Base-by-base conservation (phyloP, 1,284 basidiomycete genomes). In the Mrakiaceae sp. region DNA sequence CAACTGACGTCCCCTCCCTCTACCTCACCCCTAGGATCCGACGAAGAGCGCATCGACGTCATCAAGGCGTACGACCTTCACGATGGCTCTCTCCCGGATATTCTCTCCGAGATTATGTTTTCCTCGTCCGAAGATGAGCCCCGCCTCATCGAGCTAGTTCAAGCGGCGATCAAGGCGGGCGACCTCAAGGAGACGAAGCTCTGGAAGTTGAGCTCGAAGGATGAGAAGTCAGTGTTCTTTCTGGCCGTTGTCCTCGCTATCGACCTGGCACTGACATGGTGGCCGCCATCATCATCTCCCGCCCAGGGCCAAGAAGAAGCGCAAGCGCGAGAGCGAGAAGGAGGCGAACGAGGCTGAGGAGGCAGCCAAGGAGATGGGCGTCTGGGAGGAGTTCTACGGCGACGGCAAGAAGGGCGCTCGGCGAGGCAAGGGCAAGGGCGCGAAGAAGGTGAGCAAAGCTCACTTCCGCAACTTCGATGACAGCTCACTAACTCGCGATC, bases 371-470 rank as follows among this genome's bases (percentile, higher is more conserved):
- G 90, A 93, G 70, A 78, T 97, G 14, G 93, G 91, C 10, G 88
- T 96, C 7, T 93, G 90, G 87, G 92, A 96, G 66, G 91, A 96
- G 73, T 94, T 97, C 71, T 96, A 89, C 72, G 92, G 90, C 1
- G 83, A 78, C 67, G 90, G 87, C 4, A 87, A 87, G 76, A 78
- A 82, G 16, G 47, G 59, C 66, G 60, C 27, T 27, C 27, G 70
- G 61, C 27, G 67, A 72, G 58, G 68, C 27, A 70, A 68, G 79
- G 73, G 2, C 80, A 75, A 5, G 80, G 52, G 42, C 14, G 55
- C 9, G 8, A 58, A 53, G 49, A 64, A 64, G 58, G 40, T 53
- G 48, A 55, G 43, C 51, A 47, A 14, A 12, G 44, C 51, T 48
- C 27, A 60, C n/a, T 7, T 1, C 6, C n/a, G 9, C 3, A 11